Base-by-base conservation (phyloP, 805 yeast species). In the Ogataea dorogensis region DNA sequence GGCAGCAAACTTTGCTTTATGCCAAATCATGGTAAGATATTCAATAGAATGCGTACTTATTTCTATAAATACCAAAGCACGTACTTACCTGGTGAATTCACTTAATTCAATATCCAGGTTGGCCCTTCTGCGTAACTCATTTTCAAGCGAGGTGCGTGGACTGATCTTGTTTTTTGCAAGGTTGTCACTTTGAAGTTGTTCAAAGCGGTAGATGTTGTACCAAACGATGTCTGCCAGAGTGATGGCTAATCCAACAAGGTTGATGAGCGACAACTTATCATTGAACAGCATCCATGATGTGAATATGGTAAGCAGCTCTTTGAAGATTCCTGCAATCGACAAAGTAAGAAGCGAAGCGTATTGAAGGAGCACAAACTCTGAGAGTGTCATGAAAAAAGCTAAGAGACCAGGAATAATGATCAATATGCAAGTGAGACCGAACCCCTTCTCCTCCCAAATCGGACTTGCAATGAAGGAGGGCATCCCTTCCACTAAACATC, bases 311-410 rank as follows among this genome's bases (percentile, higher is more conserved):
- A 89, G 65, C 11, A 93, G 68, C 58, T 93, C 98, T 56, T 93
- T 93, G 58, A 91, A 85, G 12, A 93, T 85, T 1, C 98, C 98
- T 0, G 94, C 95, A 27, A 93, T 77, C 5, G 94, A 81, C 19
- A 93, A 63, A 0, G 98, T 89, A 28, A 89, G 69, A 10, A 93
- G 87, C 38, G 86, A 84, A 0, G 96, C 85, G 27, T 81, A 76
- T 37, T 84, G 81, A 34, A 93, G 70, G 6, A 93, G 75, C 38
- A 84, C 79, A 63, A 86, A 89, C 59, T 91, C 98, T 49, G 86
- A 77, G 2, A 87, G 62, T 0, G 96, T 91, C 91, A 93, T 83
- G 56, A 84, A 73, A 54, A 89, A 89, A 2, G 96, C 98, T 24
- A 86, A 63, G 2, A 85, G 43, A 0, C 98, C 98, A 0, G 98